Evolutionary conservation across 306 rosid genomes (phyloP).

Genomic region (Arachis hypogaea): DNA sequence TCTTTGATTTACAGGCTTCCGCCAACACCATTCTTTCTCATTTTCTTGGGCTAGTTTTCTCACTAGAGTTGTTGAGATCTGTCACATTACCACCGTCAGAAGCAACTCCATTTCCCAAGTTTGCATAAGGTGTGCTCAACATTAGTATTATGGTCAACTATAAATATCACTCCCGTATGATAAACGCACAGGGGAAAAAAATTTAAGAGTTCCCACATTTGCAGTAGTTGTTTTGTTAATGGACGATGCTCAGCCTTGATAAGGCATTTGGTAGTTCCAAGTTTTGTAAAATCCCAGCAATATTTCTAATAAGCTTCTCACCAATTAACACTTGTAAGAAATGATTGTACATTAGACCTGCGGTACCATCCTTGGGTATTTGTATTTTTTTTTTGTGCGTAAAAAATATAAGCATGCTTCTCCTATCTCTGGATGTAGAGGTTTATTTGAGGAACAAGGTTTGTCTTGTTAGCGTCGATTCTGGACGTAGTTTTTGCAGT

Average conservation of each 20-base stretch:
- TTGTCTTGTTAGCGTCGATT: not conserved
- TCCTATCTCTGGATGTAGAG: not conserved
- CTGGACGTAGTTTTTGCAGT: not conserved
- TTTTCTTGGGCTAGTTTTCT: constrained; percentile 87
- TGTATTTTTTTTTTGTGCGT: not conserved
- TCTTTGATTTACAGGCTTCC: constrained; percentile 67
- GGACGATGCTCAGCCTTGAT: constrained; percentile 25
- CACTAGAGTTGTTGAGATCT: constrained; percentile 85
- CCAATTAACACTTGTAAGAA: constrained; percentile 25
- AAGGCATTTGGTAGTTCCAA: constrained; percentile 27
- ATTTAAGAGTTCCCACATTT: constrained; percentile 13
- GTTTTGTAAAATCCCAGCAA: constrained; percentile 24
- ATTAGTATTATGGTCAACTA: not conserved
- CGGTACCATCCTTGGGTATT: constrained; percentile 5
- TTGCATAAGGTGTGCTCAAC: constrained; percentile 50
- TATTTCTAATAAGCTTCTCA: constrained; percentile 35
- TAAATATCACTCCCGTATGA: not conserved
- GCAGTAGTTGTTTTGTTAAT: constrained; percentile 26
- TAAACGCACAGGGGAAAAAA: not conserved
- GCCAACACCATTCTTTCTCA: constrained; percentile 97
- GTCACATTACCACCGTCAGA: constrained; percentile 78
- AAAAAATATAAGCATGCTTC: not conserved
- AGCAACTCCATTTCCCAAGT: constrained; percentile 57
- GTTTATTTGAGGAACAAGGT: not conserved
- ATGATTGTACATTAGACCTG: constrained; percentile 32